Conservation (phyloP, 2,329 filamentous ascomycete species). For the Pseudogymnoascus sp. region DNA sequence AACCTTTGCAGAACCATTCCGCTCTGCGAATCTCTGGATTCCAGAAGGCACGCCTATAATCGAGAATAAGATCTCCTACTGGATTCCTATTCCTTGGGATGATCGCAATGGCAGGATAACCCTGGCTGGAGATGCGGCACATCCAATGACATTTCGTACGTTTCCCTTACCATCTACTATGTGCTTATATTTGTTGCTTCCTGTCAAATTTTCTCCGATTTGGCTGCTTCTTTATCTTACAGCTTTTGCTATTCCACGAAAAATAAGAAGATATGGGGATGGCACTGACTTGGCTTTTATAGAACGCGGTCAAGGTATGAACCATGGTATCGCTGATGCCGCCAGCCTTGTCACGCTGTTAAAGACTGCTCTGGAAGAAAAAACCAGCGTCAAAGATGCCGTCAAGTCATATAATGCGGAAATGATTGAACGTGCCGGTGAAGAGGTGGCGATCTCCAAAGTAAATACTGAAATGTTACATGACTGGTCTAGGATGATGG, state of each 20-base stretch:
- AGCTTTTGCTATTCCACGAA: no score
- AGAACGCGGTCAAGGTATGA: constrained; percentile 39
- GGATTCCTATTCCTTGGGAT: constrained; percentile 35
- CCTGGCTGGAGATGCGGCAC: constrained; percentile 46
- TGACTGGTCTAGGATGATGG: constrained; percentile 30
- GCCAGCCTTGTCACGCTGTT: constrained; percentile 10
- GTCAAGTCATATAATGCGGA: constrained; percentile 37
- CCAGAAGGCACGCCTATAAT: constrained; percentile 17
- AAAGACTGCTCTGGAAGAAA: constrained; percentile 20
- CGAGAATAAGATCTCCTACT: constrained; percentile 22
- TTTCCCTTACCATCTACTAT: not conserved
- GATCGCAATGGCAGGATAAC: constrained; percentile 38
- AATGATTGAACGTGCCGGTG: constrained; percentile 37
- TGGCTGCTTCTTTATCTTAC: not conserved
- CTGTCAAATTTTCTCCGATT: not conserved
- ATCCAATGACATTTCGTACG: constrained; percentile 44
- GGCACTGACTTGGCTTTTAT: no score
- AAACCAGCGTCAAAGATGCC: constrained; percentile 19
- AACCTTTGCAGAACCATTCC: constrained; percentile 16
- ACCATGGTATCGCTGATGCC: constrained; percentile 38
- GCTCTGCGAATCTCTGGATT: constrained; percentile 16
- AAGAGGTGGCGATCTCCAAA: constrained; percentile 37
- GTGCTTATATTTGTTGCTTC: not conserved
- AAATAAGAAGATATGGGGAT: no score
- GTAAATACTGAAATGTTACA: constrained; percentile 40